Evolutionary conservation across 371 early-diverging fungal species (phyloP), one percentile per base, ranked within the genome.

Genomic region (Nematocida major): DNA sequence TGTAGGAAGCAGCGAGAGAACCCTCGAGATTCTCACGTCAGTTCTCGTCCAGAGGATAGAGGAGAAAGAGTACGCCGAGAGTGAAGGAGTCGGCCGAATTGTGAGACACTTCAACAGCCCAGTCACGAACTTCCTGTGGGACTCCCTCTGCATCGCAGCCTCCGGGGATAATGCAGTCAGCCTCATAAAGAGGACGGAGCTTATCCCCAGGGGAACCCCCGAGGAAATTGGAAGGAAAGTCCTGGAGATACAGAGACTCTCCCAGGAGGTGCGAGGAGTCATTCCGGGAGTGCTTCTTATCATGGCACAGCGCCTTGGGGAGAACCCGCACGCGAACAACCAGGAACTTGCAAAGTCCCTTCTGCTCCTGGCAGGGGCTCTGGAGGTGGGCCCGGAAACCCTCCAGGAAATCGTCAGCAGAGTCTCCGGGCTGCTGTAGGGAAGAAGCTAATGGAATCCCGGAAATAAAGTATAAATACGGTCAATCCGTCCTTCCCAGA

Each of bases 11-110:
- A 40, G 30, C 38, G 45, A 24, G 3, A 63, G 34, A 20, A 65
- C 62, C 0, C 43, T 63, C 4, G 49, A 63, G 9, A 73, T 73
- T 18, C 54, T 73, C 7, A 62, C 40, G 15, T 5, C 28, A 0
- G 63, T 62, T 20, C 49, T 73, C 2, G 49, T 65, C 24, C 36
- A 73, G n/a, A 73, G 51, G 51, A 73, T 73, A 39, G 43, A 73
- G 65, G 51, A 61, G 26, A 61, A 73, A 43, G 65, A 62, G 15
- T 73, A 59, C 40, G 22, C n/a, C 13, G 32, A 28, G 3, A 26
- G 26, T 1, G 9, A 54, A n/a, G 62, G 63, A 4, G 9, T 69
- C 11, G 47, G 15, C 0, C 24, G 5, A 4, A 61, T 73, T 11
- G 30, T 63, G 1, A n/a, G 22, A 3, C 51, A 63, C 62, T 53